Evolutionary conservation across 768 basidiomycete genomes (phyloP), one percentile per base, ranked within the genome.

Genomic region (Cyathus striatus): DNA sequence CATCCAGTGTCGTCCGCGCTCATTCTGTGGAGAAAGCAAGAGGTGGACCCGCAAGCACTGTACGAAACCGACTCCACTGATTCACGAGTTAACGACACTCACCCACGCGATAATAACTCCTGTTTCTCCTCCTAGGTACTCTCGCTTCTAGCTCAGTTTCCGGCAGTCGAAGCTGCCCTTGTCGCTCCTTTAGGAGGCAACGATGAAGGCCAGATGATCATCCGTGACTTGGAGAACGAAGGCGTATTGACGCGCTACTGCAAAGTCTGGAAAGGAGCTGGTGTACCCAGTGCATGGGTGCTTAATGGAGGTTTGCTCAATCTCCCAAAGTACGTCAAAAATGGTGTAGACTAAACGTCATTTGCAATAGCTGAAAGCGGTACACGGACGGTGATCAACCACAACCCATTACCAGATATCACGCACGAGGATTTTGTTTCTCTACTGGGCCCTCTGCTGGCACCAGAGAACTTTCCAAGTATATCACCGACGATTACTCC

Each of bases 371-470:
- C 66, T 27, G 76, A 85, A 46, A 73, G 72, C 35, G 72, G 76
- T 54, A 62, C 74, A 6, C 76, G 79, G 30, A 83, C 86, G 10
- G 80, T 90, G 40, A 79, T 90, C 51, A 89, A 92, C 60, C 87
- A 92, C 62, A 91, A 91, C 51, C 88, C 90, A 2, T 70, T 92
- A 6, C 90, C 87, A 0, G 90, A 91, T 49, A 78, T 90, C 48
- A 85, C 86, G 0, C 89, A 91, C 50, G 89, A 90, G 48, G 89
- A 92, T 53, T 90, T 91, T 52, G 81, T 92, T 30, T 75, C 82
- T 3, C 64, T 87, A 36, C 69, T 90, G 1, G 87, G 88, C 0
- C 89, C 89, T n/a, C 59, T 90, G 18, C 76, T 91, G 17, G 85
- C 81, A 0, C 87, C 88, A 7, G 88, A 90, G 59, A 90, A 90